Percentiles rank a stretch among this genome's conserved stretches.
Evolutionary conservation across 2,329 filamentous ascomycete species (phyloP).

Genomic region (Coniochaeta ligniaria): DNA sequence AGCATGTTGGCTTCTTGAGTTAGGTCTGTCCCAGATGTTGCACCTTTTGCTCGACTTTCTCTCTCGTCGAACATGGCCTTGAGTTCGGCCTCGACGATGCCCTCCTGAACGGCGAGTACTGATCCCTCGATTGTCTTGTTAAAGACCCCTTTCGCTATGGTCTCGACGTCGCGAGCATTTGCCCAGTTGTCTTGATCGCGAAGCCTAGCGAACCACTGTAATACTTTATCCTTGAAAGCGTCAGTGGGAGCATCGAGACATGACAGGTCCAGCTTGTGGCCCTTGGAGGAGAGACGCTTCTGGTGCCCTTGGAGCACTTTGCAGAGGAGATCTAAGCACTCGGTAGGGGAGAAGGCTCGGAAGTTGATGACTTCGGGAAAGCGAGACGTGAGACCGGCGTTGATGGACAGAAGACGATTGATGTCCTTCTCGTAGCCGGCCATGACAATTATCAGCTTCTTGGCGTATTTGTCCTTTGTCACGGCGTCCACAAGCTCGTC

Average conservation of each 20-base stretch:
- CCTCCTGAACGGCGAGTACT: neutral
- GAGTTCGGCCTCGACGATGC: neutral
- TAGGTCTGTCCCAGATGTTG: neutral
- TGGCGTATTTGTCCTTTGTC: conserved; percentile 48
- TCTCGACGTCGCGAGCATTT: conserved; percentile 55
- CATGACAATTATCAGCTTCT: conserved; percentile 59
- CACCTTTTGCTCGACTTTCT: neutral
- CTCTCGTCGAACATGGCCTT: neutral
- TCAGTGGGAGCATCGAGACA: conserved; percentile 12
- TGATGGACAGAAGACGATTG: conserved; percentile 52
- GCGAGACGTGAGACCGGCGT: conserved; percentile 56
- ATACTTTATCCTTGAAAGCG: conserved; percentile 15
- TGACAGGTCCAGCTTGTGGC: conserved; percentile 15
- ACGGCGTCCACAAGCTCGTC: conserved; percentile 45
- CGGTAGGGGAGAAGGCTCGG: conserved; percentile 27
- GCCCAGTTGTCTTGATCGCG: conserved; percentile 45
- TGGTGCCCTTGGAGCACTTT: conserved; percentile 20
- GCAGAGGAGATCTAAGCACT: conserved; percentile 38
- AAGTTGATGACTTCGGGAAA: conserved; percentile 59
- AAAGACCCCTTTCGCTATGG: conserved; percentile 44
- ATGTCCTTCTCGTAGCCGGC: conserved; percentile 64
- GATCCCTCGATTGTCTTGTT: conserved; percentile 14
- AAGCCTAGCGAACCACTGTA: conserved; percentile 30
- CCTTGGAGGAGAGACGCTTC: conserved; percentile 8
- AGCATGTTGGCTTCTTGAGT: neutral